These are phyloP conservation scores for Peterozyma xylosa DNA, from an alignment of 805 yeast species.

Conservation along the genomic window DNA sequence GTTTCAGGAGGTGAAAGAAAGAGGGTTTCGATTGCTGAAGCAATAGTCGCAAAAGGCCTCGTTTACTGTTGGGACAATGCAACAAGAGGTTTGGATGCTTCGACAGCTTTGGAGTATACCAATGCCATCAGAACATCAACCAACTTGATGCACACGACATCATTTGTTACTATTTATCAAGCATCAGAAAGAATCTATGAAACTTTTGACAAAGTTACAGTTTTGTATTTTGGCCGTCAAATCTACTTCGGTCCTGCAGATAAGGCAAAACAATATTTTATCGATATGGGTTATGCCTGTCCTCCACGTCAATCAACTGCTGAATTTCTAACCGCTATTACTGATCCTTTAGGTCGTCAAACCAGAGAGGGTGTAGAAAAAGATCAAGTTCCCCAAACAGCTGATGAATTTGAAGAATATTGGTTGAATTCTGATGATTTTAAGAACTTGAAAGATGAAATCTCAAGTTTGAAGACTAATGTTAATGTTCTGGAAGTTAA, in stretches of 20 bases:
- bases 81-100: conserved; percentile 64
- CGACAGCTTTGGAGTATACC: conserved; percentile 61
- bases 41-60: conserved; percentile 42
- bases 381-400: conserved; percentile 42
- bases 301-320: conserved; percentile 62
- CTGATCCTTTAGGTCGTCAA: conserved; percentile 56
- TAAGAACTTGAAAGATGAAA: conserved; percentile 24
- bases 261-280: conserved; percentile 47
- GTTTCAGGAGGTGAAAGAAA: conserved; percentile 70
- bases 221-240: conserved; percentile 54
- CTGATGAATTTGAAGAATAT: conserved; percentile 49
- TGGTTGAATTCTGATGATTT: conserved; percentile 55
- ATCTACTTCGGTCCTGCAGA: conserved; percentile 50
- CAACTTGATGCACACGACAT: conserved; percentile 46
- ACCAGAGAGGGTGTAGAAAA: conserved; percentile 39
- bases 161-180: conserved; percentile 61
- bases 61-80: conserved; percentile 64
- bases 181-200: conserved; percentile 60
- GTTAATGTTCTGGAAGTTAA: conserved; percentile 23
- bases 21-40: conserved; percentile 66
- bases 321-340: conserved; percentile 59
- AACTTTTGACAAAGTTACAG: conserved; percentile 53
- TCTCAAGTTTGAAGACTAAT: conserved; percentile 13
- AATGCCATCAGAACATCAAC: conserved; percentile 55
- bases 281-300: conserved; percentile 54